Conservation (phyloP, 176 grass and related monocot genomes). For the Guadua angustifolia region DNA sequence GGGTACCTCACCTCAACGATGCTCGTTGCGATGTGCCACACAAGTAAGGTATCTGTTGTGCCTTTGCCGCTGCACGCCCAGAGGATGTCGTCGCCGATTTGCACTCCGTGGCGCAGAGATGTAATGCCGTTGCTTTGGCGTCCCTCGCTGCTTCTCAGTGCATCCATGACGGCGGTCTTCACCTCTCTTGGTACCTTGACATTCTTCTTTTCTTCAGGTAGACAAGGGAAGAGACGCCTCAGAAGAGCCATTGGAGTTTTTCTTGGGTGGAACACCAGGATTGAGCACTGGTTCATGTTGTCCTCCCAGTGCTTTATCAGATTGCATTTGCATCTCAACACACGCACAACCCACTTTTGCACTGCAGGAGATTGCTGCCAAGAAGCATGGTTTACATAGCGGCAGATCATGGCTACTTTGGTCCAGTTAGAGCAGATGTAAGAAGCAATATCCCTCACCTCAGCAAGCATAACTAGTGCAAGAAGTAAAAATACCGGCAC, state of each 20-base stretch:
- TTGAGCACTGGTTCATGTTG: constrained; percentile 16
- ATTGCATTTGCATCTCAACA: background rate
- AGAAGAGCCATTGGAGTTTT: background rate
- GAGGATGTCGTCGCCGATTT: background rate
- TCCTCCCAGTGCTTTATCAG: background rate
- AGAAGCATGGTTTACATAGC: background rate
- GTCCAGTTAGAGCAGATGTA: constrained; percentile 41
- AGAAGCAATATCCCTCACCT: background rate
- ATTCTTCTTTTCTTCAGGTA: background rate
- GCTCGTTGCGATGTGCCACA: constrained; percentile 29
- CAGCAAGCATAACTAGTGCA: background rate
- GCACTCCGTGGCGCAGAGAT: background rate
- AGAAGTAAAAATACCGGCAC: background rate
- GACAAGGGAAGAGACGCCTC: background rate
- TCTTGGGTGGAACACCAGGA: background rate
- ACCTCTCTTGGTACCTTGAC: background rate
- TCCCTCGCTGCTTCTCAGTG: background rate
- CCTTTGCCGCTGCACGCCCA: background rate
- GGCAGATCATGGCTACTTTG: constrained; percentile 6
- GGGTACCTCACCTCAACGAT: constrained; percentile 10
- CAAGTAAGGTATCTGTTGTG: background rate
- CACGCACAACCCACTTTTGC: background rate
- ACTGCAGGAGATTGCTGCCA: background rate
- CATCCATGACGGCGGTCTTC: background rate
- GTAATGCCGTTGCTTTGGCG: background rate